Conservation (phyloP, 2,329 filamentous ascomycete genomes). For the Golovinomyces cichoracearum region DNA sequence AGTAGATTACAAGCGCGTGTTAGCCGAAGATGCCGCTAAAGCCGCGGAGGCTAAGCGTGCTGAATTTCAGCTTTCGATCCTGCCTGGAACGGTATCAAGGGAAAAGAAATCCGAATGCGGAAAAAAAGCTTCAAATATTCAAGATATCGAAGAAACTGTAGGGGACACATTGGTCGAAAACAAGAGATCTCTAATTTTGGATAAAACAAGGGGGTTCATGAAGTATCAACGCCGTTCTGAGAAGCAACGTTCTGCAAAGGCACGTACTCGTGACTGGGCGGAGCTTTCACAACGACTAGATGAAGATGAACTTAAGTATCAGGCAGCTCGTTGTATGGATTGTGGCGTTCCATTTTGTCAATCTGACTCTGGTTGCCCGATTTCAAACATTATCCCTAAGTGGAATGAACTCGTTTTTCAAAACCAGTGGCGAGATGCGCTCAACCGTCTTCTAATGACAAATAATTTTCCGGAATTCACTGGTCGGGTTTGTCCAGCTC, state of each 20-base stretch:
- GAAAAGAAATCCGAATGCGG: constrained; percentile 36
- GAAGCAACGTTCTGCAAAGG: constrained; percentile 70
- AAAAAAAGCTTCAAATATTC: constrained; percentile 35
- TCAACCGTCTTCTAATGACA: constrained; percentile 78
- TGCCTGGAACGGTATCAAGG: constrained; percentile 38
- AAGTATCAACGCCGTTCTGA: constrained; percentile 80
- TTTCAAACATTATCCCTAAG: constrained; percentile 92
- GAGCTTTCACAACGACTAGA: constrained; percentile 69
- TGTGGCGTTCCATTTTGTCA: constrained; percentile 97
- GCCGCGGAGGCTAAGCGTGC: constrained; percentile 62
- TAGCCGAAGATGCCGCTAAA: constrained; percentile 65
- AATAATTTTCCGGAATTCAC: constrained; percentile 99
- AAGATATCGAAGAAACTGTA: constrained; percentile 79
- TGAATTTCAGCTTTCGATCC: constrained; percentile 53
- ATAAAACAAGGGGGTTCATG: constrained; percentile 96
- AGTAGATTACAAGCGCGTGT: constrained; percentile 83
- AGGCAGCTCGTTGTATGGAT: constrained; percentile 93
- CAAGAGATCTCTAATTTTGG: constrained; percentile 71
- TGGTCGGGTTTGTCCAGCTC: constrained; percentile 84
- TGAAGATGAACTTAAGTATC: constrained; percentile 89
- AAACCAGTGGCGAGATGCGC: constrained; percentile 67
- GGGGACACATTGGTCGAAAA: constrained; percentile 66
- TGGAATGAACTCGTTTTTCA: constrained; percentile 68
- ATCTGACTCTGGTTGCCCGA: constrained; percentile 83
- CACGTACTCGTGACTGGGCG: constrained; percentile 74